Percentiles rank a stretch among this genome's conserved stretches.
phyloP scores from a whole-genome alignment of 1,284 basidiomycete species.

The Cryptococcus sp. region DNA sequence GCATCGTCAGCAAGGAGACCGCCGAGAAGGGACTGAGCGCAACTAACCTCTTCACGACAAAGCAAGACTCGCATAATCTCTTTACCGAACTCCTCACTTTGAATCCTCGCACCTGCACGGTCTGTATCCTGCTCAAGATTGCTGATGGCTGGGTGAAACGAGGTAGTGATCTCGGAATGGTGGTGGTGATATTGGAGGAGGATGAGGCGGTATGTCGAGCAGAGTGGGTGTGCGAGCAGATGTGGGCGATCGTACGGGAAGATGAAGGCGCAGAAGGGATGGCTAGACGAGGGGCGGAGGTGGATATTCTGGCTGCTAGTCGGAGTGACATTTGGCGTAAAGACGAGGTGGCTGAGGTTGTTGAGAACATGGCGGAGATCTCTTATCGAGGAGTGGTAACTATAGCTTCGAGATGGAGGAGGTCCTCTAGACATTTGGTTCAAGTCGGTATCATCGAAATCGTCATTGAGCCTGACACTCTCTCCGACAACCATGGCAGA shows the following conservation, averaged over 20 bases:
- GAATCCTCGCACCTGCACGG: constrained; percentile 62
- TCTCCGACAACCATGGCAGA: too few species aligned
- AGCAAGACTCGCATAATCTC: constrained; percentile 84
- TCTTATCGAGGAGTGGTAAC: too few species aligned
- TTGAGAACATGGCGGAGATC: background rate
- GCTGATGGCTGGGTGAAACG: constrained; percentile 1
- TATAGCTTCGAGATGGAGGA: too few species aligned
- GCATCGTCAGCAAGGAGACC: background rate
- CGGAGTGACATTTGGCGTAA: background rate
- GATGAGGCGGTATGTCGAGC: background rate
- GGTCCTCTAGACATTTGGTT: too few species aligned
- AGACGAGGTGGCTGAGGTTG: background rate
- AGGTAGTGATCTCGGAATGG: constrained; percentile 2
- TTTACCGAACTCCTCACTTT: constrained; percentile 95
- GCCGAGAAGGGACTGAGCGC: background rate
- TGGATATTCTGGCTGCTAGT: background rate
- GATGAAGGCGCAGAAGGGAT: constrained; percentile 1
- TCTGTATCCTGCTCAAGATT: constrained; percentile 3
- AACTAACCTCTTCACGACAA: constrained; percentile 59
- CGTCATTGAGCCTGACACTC: too few species aligned
- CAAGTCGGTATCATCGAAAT: too few species aligned
- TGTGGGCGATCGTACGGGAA: constrained; percentile 1
- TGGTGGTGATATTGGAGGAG: background rate
- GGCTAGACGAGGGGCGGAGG: background rate
- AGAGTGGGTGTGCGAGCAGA: constrained; percentile 1